These are phyloP conservation scores for Epichloe coenophiala DNA, from an alignment of 2,329 filamentous ascomycete species.

Conservation along the genomic window DNA sequence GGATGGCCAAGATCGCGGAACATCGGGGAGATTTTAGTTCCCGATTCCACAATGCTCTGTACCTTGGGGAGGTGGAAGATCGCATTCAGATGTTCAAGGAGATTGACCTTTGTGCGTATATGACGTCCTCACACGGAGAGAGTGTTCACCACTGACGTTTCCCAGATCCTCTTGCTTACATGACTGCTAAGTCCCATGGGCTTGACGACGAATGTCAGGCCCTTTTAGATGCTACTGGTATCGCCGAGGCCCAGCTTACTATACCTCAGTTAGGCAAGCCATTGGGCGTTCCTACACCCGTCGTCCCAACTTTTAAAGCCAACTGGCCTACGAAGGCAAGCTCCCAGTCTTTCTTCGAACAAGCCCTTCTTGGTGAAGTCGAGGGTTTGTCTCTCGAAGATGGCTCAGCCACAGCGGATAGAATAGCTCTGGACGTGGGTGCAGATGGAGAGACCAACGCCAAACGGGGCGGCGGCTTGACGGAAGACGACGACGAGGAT, in stretches of 20 bases:
- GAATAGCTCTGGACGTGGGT: conserved; percentile 55
- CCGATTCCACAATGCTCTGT: conserved; percentile 90
- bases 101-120: conserved; percentile 69
- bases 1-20: conserved; percentile 98
- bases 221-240: conserved; percentile 77
- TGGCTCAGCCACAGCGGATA: conserved; percentile 49
- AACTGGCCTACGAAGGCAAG: conserved; percentile 95
- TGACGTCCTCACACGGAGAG: background rate
- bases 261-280: conserved; percentile 60
- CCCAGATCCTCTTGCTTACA: conserved; percentile 83
- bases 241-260: conserved; percentile 81
- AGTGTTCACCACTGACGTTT: conserved; percentile 12
- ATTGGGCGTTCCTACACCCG: conserved; percentile 55
- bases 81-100: conserved; percentile 99
- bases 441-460: conserved; percentile 43
- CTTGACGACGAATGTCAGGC: conserved; percentile 80
- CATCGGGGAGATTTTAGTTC: conserved; percentile 94
- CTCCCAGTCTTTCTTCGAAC: conserved; percentile 90
- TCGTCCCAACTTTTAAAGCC: conserved; percentile 74
- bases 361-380: conserved; percentile 79
- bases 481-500: conserved; percentile 76
- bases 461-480: conserved; percentile 40
- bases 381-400: conserved; percentile 63
- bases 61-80: conserved; percentile 76
- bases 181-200: conserved; percentile 86